Evolutionary conservation across 2,329 filamentous ascomycete species (phyloP), one percentile per base, ranked within the genome.

Genomic region (Coniochaeta sp.): DNA sequence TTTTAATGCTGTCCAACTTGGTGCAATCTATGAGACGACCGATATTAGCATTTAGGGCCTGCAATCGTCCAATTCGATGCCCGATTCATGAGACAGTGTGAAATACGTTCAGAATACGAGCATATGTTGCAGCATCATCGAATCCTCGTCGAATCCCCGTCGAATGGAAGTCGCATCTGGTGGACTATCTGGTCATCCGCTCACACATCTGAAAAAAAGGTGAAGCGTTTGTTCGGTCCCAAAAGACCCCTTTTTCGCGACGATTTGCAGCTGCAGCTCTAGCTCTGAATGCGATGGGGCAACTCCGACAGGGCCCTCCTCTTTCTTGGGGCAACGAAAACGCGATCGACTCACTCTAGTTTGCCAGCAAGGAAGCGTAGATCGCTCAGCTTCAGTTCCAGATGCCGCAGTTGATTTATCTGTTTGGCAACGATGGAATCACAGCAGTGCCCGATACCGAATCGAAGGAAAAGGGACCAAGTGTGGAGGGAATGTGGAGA

Each of bases 401-500:
- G 24, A 31, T n/a, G 12, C 47, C 47, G 47, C 2, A 28, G 22
- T 52, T 14, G 47, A 28, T 28, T 22, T 28, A n/a, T 28, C 22
- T 52, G 2, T 6, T 17, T 6, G 9, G 24, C 14, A 17, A 9
- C 9, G 5, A 12, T 31, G 47, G 11, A 52, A 17, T 52, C 47
- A 31, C 47, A 47, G 12, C 24, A 28, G 24, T 52, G 47, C 22
- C 22, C 3, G 9, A 1, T 52, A n/a, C 22, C 47, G 47, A 52
- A 52, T 52, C 47, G 47, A 52, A 17, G 47, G 3, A 17, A n/a
- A 5, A 52, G 47, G 22, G 11, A 6, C 17, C 17, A 36, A 36
- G n/a, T 57, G 54, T 57, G 54, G 54, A 57, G 54, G 54, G 34
- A 57, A 22, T 57, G 54, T 57, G 54, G 54, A 57, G 54, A 24